Evolutionary conservation across 2,329 filamentous ascomycete species (phyloP).

Genomic region (Pseudogymnoascus sp.): DNA sequence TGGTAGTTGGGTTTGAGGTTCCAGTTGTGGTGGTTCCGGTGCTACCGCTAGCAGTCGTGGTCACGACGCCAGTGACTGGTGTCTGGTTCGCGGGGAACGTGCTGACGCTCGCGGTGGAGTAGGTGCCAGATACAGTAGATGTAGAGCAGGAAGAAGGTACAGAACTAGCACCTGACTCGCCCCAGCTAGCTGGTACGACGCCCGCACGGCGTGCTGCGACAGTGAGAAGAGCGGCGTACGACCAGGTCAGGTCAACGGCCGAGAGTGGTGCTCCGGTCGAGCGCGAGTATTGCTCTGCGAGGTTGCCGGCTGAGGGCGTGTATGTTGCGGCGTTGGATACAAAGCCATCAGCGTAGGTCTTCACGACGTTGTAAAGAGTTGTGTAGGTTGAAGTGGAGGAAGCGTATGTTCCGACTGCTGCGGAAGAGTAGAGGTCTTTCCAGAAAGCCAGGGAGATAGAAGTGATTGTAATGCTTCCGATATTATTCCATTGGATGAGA

Average conservation of each 20-base stretch:
- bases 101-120: too few relatives aligned
- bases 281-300: conserved; percentile 61
- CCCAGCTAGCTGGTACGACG: conserved; percentile 50
- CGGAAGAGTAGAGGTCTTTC: conserved; percentile 56
- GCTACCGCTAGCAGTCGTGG: too few relatives aligned
- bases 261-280: conserved; percentile 48
- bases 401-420: conserved; percentile 52
- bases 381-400: conserved; percentile 45
- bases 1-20: too few relatives aligned
- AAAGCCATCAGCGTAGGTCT: conserved; percentile 55
- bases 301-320: conserved; percentile 50
- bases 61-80: too few relatives aligned
- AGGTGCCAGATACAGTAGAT: too few relatives aligned
- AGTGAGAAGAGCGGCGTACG: conserved; percentile 63
- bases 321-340: conserved; percentile 42
- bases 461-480: conserved; percentile 58
- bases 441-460: conserved; percentile 65
- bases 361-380: conserved; percentile 39
- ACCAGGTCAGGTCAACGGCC: conserved; percentile 66
- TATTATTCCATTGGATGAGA: conserved; percentile 60
- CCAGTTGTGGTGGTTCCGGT: too few relatives aligned
- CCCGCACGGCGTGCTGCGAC: conserved; percentile 49
- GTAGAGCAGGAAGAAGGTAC: too few relatives aligned
- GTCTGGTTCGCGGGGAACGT: too few relatives aligned
- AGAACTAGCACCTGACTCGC: too few relatives aligned